Evolutionary conservation across 2,329 filamentous ascomycete genomes (phyloP), one percentile per base, ranked within the genome.

Genomic region (Colletotrichum incanum): DNA sequence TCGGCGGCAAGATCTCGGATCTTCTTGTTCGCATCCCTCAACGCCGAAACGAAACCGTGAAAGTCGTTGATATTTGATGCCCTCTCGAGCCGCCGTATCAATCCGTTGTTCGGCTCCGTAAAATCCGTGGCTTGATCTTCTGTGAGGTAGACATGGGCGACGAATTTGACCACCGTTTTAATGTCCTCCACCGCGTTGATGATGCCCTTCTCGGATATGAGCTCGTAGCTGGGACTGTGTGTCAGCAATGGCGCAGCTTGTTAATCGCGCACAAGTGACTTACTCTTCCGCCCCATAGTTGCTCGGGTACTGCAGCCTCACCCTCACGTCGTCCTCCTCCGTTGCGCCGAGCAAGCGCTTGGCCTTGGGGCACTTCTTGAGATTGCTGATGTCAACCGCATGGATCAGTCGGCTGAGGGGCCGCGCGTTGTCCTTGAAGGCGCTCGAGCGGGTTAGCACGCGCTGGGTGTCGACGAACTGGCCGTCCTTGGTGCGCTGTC

Each of bases 281-380:
- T 84, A 93, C 91, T 87, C 90, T 82, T 96, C 94, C 65, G 89
- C 88, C 61, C 87, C 87, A 67, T 90, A 89, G 73, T 87, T 85
- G 80, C 94, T 95, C 12, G 96, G 96, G 81, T 98, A 98, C 80
- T 96, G 93, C 76, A 98, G 84, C 78, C 92, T 86, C 71, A 97
- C 89, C 14, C 82, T 84, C 8, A 91, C 86, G 70, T 90, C 87
- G 71, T 90, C 85, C 59, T 85, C 82, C 28, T 59, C 67, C 7
- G 61, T 65, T 5, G 71, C 73, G 34, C 65, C 64, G 26, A 74
- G 67, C 37, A 66, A 58, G 41, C 71, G 71, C 49, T 59, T 64
- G 18, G 71, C 67, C 71, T 71, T 73, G 55, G 72, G 65, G 1
- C 63, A 67, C 49, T 65, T 69, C 31, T 70, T 65, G 31, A 65